Conservation (phyloP, 768 basidiomycete genomes). For the Podaxis sp. region DNA sequence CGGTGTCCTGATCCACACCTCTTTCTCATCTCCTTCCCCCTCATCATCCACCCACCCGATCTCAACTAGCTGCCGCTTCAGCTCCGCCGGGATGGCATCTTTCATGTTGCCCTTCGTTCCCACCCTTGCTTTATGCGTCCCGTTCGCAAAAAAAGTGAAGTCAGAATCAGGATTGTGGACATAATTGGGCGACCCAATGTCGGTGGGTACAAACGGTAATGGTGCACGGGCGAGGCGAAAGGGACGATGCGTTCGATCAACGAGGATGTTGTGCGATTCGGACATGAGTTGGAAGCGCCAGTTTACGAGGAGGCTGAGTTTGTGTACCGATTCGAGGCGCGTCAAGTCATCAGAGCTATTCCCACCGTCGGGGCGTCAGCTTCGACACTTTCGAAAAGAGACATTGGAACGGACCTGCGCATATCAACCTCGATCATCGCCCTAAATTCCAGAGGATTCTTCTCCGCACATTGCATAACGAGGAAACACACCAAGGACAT, state of each 20-base stretch:
- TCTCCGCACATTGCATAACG: slow-evolving; percentile 74
- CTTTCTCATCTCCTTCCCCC: slow-evolving; percentile 48
- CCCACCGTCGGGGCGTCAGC: neutral
- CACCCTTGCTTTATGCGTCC: slow-evolving; percentile 28
- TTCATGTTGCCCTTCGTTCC: slow-evolving; percentile 21
- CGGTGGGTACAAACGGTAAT: slow-evolving; percentile 73
- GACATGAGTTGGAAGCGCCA: slow-evolving; percentile 72
- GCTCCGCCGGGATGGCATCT: slow-evolving; percentile 60
- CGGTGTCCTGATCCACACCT: slow-evolving; percentile 62
- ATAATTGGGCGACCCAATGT: slow-evolving; percentile 66
- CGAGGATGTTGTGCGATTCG: slow-evolving; percentile 47
- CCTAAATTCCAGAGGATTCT: slow-evolving; percentile 46
- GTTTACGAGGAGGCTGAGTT: slow-evolving; percentile 55
- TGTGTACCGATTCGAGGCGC: slow-evolving; percentile 52
- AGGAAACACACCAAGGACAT: slow-evolving; percentile 45
- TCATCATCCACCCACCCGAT: slow-evolving; percentile 73
- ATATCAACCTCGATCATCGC: slow-evolving; percentile 54
- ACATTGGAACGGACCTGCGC: slow-evolving; percentile 43
- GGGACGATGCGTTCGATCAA: slow-evolving; percentile 62
- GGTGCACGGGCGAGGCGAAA: slow-evolving; percentile 73
- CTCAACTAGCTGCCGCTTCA: slow-evolving; percentile 65
- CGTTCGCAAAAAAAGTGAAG: slow-evolving; percentile 48
- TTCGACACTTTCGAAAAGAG: neutral
- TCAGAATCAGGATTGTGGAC: slow-evolving; percentile 29
- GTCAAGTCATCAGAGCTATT: slow-evolving; percentile 47